Base-by-base conservation (phyloP, 352 stramenopile genomes). In the Globisporangium nunn region DNA sequence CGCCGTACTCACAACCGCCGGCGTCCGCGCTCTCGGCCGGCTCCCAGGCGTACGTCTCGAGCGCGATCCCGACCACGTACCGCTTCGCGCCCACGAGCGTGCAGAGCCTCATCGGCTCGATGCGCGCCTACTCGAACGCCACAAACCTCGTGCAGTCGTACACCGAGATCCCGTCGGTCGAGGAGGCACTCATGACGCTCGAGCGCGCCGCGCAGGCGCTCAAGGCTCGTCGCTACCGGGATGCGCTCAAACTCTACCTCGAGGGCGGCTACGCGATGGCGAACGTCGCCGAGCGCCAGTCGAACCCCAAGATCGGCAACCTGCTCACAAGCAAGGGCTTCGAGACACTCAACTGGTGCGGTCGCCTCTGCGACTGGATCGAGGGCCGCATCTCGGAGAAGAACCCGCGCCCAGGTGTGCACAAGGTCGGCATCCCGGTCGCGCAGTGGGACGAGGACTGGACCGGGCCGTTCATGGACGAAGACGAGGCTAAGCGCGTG, bases 271-370 rank as follows among this genome's bases (percentile, higher is more conserved):
- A 95, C 56, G 82, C 84, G 15, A 89, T 95, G 70, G 81, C 83
- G 4, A 90, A 88, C 51, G 82, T 88, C 0, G 85, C 82, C 0
- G 82, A 95, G 62, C 74, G 75, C 0, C 81, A 95, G 66, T 68
- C 71, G 18, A 84, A 88, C 59, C 74, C 80, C 31, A 92, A 93
- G 58, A 91, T 95, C 57, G 83, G 78, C 60, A 95, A 95, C 64
- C 54, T 95, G 58, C 71, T 94, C 49, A 88, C 83, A 0, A 84
- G 74, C 61, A 95, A 95, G 66, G 82, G 79, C 40, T 89, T 92
- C 40, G 85, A 95, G 63, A 91, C 78, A 44, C 74, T 95, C 54
- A 90, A 95, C 58, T 95, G 85, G 85, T 91, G 81, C 48, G 82
- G 78, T 4, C 57, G 70, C 5, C 71, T 95, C 0, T 92, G 81